Evolutionary conservation across 768 basidiomycete species (phyloP), one percentile per base, ranked within the genome.

Genomic region (Tricholomella constricta): DNA sequence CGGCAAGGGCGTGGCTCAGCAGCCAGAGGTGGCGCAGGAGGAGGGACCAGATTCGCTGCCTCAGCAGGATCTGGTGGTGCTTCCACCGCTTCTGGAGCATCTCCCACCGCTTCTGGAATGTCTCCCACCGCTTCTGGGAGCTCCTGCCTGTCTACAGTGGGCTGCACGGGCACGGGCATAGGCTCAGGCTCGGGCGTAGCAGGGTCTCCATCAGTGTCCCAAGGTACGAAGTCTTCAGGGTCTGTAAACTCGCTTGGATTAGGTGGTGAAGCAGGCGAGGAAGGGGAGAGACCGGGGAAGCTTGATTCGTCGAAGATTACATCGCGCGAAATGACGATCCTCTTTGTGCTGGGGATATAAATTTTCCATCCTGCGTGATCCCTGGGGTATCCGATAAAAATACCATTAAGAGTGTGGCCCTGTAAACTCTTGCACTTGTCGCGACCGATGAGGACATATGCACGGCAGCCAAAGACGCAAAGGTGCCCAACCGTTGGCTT

Each of bases 341-440:
- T 44, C 43, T 37, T 25, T 2, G 34, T 52, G 34, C 34, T 45
- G 3, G 51, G 51, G 5, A 52, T 43, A 17, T 52, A 52, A 4
- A 52, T 42, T 14, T 45, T 45, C 51, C 51, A 52, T 9, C 43
- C 51, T 7, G 42, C 32, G 23, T 51, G 29, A 22, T 51, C 43
- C 5, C 19, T 29, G 0, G 67, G 62, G 52, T 77, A 77, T 1
- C 74, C 73, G 48, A 76, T 48, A 51, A 77, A 75, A 9, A 75
- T 55, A 19, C 70, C 68, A 46, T 73, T 70, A 40, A 64, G 51
- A 12, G 64, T 64, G n/a, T 44, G 43, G 0, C 64, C 46, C 19
- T 66, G 43, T 0, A 75, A 57, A 1, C 46, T 61, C 36, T 59
- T 66, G n/a, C 66, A 47, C 56, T 75, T 67, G 50, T 76, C 66